A percentile compares a stretch with the other conserved stretches of the same genome.
These are phyloP conservation scores for Chloranthus sessilifolius DNA, from an alignment of 164 flowering plant species.

Conservation along the genomic window DNA sequence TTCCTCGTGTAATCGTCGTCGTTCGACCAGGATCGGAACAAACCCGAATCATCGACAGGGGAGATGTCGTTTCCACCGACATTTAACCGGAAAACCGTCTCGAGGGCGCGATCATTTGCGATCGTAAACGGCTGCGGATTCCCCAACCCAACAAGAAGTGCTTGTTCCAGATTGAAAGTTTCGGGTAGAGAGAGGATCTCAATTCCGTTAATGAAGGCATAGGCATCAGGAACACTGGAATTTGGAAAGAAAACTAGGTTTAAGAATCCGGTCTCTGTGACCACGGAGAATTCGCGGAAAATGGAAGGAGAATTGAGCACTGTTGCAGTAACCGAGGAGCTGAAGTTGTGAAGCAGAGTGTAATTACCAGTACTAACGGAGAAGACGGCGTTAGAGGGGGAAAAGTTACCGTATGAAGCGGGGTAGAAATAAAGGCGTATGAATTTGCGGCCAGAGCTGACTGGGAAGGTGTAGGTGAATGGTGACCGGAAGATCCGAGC, in stretches of 20 bases:
- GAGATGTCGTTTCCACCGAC: constrained; percentile 74
- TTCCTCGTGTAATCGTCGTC: background rate
- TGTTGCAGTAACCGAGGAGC: constrained; percentile 50
- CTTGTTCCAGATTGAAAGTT: too few species aligned
- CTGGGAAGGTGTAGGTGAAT: constrained; percentile 64
- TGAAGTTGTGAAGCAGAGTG: constrained; percentile 67
- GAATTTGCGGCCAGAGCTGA: constrained; percentile 64
- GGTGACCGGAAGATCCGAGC: constrained; percentile 51
- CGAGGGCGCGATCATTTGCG: constrained; percentile 57
- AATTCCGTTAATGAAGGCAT: constrained; percentile 84
- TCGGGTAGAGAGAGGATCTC: too few species aligned
- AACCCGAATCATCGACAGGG: constrained; percentile 52
- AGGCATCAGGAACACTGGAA: constrained; percentile 30
- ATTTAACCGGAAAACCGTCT: constrained; percentile 60
- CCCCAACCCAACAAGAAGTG: too few species aligned
- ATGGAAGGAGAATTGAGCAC: constrained; percentile 57
- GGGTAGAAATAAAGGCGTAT: constrained; percentile 74
- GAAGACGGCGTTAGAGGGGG: constrained; percentile 51
- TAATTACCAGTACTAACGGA: constrained; percentile 41
- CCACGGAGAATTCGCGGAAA: constrained; percentile 58
- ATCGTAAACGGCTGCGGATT: too few species aligned
- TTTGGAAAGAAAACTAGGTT: constrained; percentile 60
- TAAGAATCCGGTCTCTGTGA: constrained; percentile 38
- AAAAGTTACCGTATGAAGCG: constrained; percentile 31
- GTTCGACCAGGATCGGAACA: constrained; percentile 53